Evolutionary conservation across 106 monocot species (phyloP).

Genomic region (Dioscorea zingiberensis): DNA sequence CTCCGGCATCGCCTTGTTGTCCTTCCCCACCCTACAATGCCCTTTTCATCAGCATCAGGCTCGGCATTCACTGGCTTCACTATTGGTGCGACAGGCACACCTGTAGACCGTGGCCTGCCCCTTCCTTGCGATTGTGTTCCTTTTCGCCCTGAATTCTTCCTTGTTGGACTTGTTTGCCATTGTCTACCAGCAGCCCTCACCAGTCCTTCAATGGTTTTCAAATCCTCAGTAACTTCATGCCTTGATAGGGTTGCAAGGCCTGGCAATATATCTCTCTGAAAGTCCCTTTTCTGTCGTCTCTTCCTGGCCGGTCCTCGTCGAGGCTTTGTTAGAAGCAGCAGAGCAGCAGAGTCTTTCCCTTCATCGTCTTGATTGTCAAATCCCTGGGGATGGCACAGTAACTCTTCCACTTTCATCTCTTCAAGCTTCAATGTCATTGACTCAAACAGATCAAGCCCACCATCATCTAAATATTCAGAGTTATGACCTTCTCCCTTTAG

Average conservation of each 20-base stretch:
- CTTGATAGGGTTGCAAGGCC: constrained; percentile 53
- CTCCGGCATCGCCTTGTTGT: constrained; percentile 24
- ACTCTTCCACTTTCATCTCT: constrained; percentile 27
- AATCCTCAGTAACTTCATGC: constrained; percentile 62
- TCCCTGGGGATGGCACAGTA: not conserved
- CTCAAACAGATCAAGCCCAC: constrained; percentile 20
- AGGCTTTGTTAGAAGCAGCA: constrained; percentile 28
- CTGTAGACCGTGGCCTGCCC: constrained; percentile 12
- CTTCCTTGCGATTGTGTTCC: constrained; percentile 11
- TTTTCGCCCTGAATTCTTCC: constrained; percentile 19
- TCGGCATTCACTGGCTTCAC: constrained; percentile 8
- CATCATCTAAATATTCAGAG: not conserved
- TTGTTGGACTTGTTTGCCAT: constrained; percentile 31
- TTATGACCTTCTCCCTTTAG: not conserved
- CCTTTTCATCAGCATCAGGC: constrained; percentile 4
- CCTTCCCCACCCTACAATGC: constrained; percentile 30
- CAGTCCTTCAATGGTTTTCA: constrained; percentile 46
- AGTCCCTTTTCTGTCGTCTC: constrained; percentile 49
- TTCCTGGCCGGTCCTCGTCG: constrained; percentile 37
- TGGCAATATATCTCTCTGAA: constrained; percentile 81
- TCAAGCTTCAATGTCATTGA: constrained; percentile 27
- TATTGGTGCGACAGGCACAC: constrained; percentile 9
- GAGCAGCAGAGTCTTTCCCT: constrained; percentile 10
- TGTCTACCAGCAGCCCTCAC: constrained; percentile 35
- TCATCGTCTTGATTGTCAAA: constrained; percentile 2